A percentile compares a stretch with the other conserved stretches of the same genome.
These are phyloP conservation scores for Lichtheimia corymbifera DNA, from an alignment of 371 early-diverging fungal species.

Conservation along the genomic window DNA sequence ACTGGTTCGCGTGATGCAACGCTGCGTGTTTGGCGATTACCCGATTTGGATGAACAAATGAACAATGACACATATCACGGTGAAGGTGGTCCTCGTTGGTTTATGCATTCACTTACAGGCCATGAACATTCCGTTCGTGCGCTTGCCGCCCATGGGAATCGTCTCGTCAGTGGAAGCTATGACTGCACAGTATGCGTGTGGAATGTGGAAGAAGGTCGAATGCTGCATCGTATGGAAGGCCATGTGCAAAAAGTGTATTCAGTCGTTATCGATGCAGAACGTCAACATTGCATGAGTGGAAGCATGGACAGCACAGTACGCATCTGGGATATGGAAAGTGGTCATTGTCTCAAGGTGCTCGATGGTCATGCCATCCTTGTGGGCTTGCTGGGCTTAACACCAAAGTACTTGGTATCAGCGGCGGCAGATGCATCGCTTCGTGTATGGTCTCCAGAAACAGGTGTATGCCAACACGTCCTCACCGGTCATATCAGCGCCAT, in stretches of 20 bases:
- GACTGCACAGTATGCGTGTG: slow-evolving; percentile 93
- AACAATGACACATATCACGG: slow-evolving; percentile 53
- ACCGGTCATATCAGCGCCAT: slow-evolving; percentile 81
- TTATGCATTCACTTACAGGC: slow-evolving; percentile 73
- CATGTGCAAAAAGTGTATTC: slow-evolving; percentile 91
- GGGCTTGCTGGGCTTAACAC: slow-evolving; percentile 86
- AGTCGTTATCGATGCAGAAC: slow-evolving; percentile 80
- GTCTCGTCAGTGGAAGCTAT: slow-evolving; percentile 91
- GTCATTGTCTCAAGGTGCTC: slow-evolving; percentile 59
- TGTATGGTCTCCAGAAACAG: slow-evolving; percentile 87
- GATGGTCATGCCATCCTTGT: slow-evolving; percentile 89
- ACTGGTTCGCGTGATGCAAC: slow-evolving; percentile 98
- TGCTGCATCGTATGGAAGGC: slow-evolving; percentile 65
- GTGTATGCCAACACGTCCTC: slow-evolving; percentile 68
- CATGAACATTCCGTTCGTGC: slow-evolving; percentile 93
- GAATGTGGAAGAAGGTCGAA: slow-evolving; percentile 75
- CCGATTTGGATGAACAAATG: slow-evolving; percentile 45
- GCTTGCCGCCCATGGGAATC: slow-evolving; percentile 82
- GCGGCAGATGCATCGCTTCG: slow-evolving; percentile 96
- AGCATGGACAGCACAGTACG: slow-evolving; percentile 93
- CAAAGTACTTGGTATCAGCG: slow-evolving; percentile 85
- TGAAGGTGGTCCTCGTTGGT: slow-evolving; percentile 55
- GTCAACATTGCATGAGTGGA: slow-evolving; percentile 82
- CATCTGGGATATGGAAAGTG: slow-evolving; percentile 88
- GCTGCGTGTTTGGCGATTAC: slow-evolving; percentile 92